Conservation (phyloP, 805 yeast genomes). For the Metschnikowia kunwiensis region DNA sequence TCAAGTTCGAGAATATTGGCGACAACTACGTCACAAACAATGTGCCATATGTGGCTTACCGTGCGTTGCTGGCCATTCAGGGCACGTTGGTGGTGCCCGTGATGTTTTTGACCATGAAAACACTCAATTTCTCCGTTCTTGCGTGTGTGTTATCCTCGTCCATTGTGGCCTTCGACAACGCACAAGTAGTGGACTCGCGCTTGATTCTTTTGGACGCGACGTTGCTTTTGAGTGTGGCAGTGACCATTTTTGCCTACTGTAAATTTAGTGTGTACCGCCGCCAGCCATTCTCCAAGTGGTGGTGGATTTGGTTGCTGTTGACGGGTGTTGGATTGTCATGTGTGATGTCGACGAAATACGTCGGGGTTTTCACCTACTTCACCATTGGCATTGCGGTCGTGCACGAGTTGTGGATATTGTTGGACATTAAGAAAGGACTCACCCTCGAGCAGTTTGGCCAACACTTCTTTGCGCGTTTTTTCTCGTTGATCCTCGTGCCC, state of each 20-base stretch:
- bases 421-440: constrained; percentile 69
- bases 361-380: constrained; percentile 88
- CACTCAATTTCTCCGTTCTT: constrained; percentile 72
- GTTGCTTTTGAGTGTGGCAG: constrained; percentile 76
- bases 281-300: constrained; percentile 59
- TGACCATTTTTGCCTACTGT: constrained; percentile 73
- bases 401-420: constrained; percentile 82
- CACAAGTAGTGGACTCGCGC: constrained; percentile 87
- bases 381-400: constrained; percentile 85
- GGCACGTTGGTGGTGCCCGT: constrained; percentile 82
- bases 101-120: constrained; percentile 81
- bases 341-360: constrained; percentile 93
- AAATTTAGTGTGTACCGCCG: constrained; percentile 68
- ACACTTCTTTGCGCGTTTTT: constrained; percentile 74
- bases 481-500: constrained; percentile 74
- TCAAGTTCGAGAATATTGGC: constrained; percentile 89
- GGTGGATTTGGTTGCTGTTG: constrained; percentile 85
- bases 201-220: constrained; percentile 91
- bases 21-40: constrained; percentile 72
- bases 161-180: constrained; percentile 81
- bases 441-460: constrained; percentile 51
- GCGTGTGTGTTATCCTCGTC: constrained; percentile 76
- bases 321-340: constrained; percentile 88
- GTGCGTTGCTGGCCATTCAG: constrained; percentile 74
- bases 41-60: constrained; percentile 82